A percentile compares a stretch with the other conserved stretches of the same genome.
Conservation (phyloP, 1,284 basidiomycete genomes). For the Neolentinus lepideus region DNA sequence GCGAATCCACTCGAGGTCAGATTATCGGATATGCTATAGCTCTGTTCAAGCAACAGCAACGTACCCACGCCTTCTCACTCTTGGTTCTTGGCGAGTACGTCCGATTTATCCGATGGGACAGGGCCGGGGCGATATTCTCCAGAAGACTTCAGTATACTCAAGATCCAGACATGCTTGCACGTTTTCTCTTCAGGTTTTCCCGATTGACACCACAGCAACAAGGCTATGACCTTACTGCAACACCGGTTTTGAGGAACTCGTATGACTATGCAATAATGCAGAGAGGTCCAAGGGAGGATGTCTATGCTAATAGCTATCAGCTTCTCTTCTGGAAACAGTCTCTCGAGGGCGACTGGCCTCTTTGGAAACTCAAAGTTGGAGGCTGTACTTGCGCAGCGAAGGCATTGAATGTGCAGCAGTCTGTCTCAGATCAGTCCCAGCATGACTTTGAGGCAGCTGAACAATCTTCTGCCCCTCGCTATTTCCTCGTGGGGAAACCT, state of each 20-base stretch:
- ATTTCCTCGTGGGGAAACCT: background rate
- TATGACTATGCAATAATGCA: background rate
- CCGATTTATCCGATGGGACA: slow-evolving; percentile 15
- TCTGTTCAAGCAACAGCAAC: slow-evolving; percentile 11
- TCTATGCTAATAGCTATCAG: no score
- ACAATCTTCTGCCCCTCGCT: background rate
- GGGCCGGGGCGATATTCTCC: slow-evolving; percentile 9
- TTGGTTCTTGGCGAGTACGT: slow-evolving; percentile 8
- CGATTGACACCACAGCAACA: slow-evolving; percentile 7
- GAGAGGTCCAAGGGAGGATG: background rate
- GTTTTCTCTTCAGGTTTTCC: slow-evolving; percentile 17
- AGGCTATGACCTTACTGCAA: slow-evolving; percentile 13
- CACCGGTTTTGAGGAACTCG: background rate
- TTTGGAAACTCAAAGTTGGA: no score
- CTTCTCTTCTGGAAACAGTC: no score
- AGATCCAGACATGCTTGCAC: slow-evolving; percentile 4
- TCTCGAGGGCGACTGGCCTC: no score
- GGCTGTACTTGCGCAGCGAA: no score
- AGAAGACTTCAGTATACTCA: background rate
- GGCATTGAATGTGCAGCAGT: no score
- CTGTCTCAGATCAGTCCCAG: no score
- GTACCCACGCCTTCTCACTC: slow-evolving; percentile 10
- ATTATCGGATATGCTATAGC: slow-evolving; percentile 7
- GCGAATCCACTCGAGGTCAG: slow-evolving; percentile 5
- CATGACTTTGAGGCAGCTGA: no score